These are phyloP conservation scores for Hypsizygus ulmarius DNA, from an alignment of 1,284 basidiomycete genomes.

Conservation along the genomic window DNA sequence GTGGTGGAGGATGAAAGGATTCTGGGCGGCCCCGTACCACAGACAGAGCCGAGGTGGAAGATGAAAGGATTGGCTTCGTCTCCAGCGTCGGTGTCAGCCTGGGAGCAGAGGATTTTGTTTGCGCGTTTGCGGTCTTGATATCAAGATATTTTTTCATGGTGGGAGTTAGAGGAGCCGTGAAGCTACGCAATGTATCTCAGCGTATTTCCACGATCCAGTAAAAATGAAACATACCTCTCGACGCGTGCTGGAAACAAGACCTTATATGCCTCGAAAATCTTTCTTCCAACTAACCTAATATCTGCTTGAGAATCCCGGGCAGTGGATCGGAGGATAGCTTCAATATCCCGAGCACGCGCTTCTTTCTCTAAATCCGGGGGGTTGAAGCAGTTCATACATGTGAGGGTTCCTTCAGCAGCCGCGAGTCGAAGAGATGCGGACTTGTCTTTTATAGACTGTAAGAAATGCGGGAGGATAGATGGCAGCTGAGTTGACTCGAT, in stretches of 20 bases:
- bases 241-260: constrained; percentile 65
- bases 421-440: constrained; percentile 60
- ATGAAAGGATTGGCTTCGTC: constrained; percentile 12
- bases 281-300: constrained; percentile 64
- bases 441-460: constrained; percentile 67
- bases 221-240: constrained; percentile 49
- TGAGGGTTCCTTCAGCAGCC: constrained; percentile 61
- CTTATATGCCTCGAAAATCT: constrained; percentile 76
- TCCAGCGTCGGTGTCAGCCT: neutral
- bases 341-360: constrained; percentile 60
- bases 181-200: constrained; percentile 42
- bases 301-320: constrained; percentile 78
- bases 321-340: constrained; percentile 64
- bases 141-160: constrained; percentile 77
- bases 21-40: constrained; percentile 16
- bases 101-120: constrained; percentile 5
- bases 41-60: constrained; percentile 23
- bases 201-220: constrained; percentile 5
- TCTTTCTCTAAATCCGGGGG: constrained; percentile 74
- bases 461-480: constrained; percentile 60
- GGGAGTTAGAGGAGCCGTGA: constrained; percentile 71
- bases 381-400: constrained; percentile 71
- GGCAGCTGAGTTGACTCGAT: constrained; percentile 73
- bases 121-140: constrained; percentile 35
- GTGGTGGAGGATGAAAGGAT: constrained; percentile 14